These are phyloP conservation scores for Botryosphaeria dothidea DNA, from an alignment of 2,329 filamentous ascomycete species.

Conservation along the genomic window DNA sequence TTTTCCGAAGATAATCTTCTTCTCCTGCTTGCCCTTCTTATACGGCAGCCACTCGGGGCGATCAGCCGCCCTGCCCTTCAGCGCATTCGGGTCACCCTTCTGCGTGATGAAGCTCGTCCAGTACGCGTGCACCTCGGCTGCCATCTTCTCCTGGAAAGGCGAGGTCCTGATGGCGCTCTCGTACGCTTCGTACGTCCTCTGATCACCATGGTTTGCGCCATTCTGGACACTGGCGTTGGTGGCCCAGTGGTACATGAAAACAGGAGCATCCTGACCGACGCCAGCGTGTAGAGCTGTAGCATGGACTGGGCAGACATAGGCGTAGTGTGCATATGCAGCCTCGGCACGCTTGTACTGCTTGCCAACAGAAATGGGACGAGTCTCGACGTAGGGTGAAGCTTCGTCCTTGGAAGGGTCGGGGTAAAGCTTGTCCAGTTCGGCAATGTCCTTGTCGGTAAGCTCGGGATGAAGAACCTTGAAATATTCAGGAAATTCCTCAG, in stretches of 20 bases:
- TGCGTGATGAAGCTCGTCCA: slow-evolving; percentile 33
- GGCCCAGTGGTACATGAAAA: slow-evolving; percentile 64
- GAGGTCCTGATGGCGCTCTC: slow-evolving; percentile 28
- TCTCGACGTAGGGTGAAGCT: slow-evolving; percentile 44
- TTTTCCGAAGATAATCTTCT: slow-evolving; percentile 56
- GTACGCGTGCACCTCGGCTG: slow-evolving; percentile 33
- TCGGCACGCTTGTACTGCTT: slow-evolving; percentile 60
- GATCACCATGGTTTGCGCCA: slow-evolving; percentile 37
- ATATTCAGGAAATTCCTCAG: slow-evolving; percentile 59
- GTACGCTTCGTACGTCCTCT: slow-evolving; percentile 36
- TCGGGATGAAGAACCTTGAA: slow-evolving; percentile 63
- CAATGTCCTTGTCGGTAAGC: slow-evolving; percentile 54
- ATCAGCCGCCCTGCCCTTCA: slow-evolving; percentile 24
- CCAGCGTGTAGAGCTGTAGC: slow-evolving; percentile 55
- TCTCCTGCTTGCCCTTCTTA: slow-evolving; percentile 20
- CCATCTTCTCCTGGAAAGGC: slow-evolving; percentile 31
- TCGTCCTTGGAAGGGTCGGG: slow-evolving; percentile 55
- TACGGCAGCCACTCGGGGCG: slow-evolving; percentile 29
- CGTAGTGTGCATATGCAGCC: slow-evolving; percentile 64
- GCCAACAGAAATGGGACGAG: slow-evolving; percentile 44
- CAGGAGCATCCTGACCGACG: slow-evolving; percentile 33
- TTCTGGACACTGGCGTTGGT: slow-evolving; percentile 43
- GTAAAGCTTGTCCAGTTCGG: slow-evolving; percentile 60
- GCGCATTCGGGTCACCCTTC: slow-evolving; percentile 32
- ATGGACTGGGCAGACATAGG: slow-evolving; percentile 64